phyloP scores from a whole-genome alignment of 2,329 filamentous ascomycete species.

The Fusarium brachygibbosum region DNA sequence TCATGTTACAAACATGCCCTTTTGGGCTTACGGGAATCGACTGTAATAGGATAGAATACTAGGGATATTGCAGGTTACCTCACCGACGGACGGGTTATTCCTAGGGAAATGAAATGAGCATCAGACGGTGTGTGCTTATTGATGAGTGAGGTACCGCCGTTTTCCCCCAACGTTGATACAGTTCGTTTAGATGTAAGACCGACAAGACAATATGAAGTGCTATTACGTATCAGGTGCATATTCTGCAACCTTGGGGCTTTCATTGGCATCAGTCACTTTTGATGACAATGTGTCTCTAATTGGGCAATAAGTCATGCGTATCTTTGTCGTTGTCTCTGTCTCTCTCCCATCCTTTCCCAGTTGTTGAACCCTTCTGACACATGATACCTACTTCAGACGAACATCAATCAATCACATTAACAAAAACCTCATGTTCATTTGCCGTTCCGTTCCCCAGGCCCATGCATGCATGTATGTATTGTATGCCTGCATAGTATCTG shows the following conservation, averaged over 20 bases:
- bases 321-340: background rate
- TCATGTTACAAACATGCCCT: background rate
- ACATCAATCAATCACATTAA: slow-evolving; percentile 6
- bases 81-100: slow-evolving; percentile 23
- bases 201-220: slow-evolving; percentile 6
- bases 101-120: slow-evolving; percentile 24
- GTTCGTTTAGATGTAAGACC: slow-evolving; percentile 17
- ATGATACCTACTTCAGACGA: slow-evolving; percentile 6
- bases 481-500: no score
- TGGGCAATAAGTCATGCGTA: slow-evolving; percentile 25
- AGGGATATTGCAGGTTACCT: background rate
- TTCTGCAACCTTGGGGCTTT: slow-evolving; percentile 8
- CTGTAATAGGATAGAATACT: background rate
- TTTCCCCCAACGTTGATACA: slow-evolving; percentile 32
- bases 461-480: no score
- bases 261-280: slow-evolving; percentile 36
- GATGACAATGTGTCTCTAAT: slow-evolving; percentile 10
- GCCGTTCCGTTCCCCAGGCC: background rate
- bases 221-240: slow-evolving; percentile 34
- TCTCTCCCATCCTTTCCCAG: slow-evolving; percentile 3
- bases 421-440: slow-evolving; percentile 25
- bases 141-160: slow-evolving; percentile 5
- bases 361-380: slow-evolving; percentile 24
- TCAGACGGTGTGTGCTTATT: slow-evolving; percentile 23
- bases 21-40: background rate